Conservation (phyloP, 108 stramenopile species). For the Licmophora abbreviata region DNA sequence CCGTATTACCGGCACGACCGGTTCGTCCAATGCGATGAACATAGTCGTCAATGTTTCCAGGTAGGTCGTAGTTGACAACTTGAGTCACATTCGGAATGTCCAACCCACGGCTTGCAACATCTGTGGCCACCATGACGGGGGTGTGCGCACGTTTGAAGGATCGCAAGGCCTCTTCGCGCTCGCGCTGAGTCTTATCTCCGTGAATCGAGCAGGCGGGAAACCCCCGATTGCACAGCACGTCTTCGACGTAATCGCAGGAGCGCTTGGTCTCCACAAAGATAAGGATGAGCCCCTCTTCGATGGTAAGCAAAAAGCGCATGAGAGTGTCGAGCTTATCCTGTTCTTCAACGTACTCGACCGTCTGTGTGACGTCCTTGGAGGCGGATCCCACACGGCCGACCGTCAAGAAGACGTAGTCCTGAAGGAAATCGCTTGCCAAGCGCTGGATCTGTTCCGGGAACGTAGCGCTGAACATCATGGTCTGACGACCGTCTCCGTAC, state of each 20-base stretch:
- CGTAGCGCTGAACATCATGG: slow-evolving; percentile 97
- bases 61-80: slow-evolving; percentile 95
- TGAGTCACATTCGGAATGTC: slow-evolving; percentile 98
- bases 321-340: slow-evolving; percentile 80
- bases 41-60: slow-evolving; percentile 92
- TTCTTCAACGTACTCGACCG: slow-evolving; percentile 89
- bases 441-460: slow-evolving; percentile 91
- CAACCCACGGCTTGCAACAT: slow-evolving; percentile 95
- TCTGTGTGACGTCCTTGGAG: slow-evolving; percentile 89
- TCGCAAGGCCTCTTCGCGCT: slow-evolving; percentile 86
- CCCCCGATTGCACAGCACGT: slow-evolving; percentile 71
- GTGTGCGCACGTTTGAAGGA: slow-evolving; percentile 72
- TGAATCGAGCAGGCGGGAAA: slow-evolving; percentile 95
- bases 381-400: slow-evolving; percentile 95
- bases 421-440: slow-evolving; percentile 91
- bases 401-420: slow-evolving; percentile 91
- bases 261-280: slow-evolving; percentile 99
- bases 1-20: slow-evolving; percentile 97
- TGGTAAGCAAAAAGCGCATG: slow-evolving; percentile 79
- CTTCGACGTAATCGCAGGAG: slow-evolving; percentile 89
- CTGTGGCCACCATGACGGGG: slow-evolving; percentile 88
- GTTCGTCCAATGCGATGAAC: slow-evolving; percentile 99
- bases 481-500: slow-evolving; percentile 76
- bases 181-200: slow-evolving; percentile 94
- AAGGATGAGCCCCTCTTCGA: slow-evolving; percentile 90